These are phyloP conservation scores for Podospora fimiseda DNA, from an alignment of 495 filamentous ascomycete species.

Conservation along the genomic window DNA sequence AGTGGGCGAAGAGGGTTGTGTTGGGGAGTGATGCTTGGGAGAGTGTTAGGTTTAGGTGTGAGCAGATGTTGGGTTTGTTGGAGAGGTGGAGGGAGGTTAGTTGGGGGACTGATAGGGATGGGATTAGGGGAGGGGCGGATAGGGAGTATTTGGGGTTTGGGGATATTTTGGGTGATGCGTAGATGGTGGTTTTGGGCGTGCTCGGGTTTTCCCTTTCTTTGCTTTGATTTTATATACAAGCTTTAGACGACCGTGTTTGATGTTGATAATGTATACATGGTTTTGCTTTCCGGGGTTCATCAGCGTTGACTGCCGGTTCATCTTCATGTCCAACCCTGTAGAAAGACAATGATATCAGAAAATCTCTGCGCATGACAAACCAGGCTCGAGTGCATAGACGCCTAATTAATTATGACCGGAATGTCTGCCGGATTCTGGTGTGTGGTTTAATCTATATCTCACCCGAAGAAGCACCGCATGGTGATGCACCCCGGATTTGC, in stretches of 20 bases:
- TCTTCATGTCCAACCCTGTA: no score
- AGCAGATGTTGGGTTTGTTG: slow-evolving; percentile 14
- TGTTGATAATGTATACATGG: no score
- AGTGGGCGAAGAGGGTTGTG: slow-evolving; percentile 17
- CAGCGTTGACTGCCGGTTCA: no score
- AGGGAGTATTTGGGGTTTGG: slow-evolving; percentile 8
- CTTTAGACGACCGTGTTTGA: no score
- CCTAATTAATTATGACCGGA: no score
- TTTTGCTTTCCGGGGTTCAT: no score
- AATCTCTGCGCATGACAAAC: no score
- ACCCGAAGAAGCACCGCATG: neutral
- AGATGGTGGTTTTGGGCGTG: no score
- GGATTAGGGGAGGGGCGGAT: slow-evolving; percentile 3
- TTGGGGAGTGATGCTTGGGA: slow-evolving; percentile 19
- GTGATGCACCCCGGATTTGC: neutral
- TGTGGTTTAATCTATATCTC: neutral
- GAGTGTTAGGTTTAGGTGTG: slow-evolving; percentile 11
- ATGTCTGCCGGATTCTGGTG: neutral
- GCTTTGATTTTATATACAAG: neutral
- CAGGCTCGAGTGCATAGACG: neutral
- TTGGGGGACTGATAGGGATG: slow-evolving; percentile 19
- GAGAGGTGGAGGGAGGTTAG: slow-evolving; percentile 18
- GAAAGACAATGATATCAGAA: neutral
- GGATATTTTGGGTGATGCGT: neutral
- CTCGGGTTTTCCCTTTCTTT: neutral